Conservation (phyloP, 2,329 filamentous ascomycete genomes). For the Cercospora nicotianae region DNA sequence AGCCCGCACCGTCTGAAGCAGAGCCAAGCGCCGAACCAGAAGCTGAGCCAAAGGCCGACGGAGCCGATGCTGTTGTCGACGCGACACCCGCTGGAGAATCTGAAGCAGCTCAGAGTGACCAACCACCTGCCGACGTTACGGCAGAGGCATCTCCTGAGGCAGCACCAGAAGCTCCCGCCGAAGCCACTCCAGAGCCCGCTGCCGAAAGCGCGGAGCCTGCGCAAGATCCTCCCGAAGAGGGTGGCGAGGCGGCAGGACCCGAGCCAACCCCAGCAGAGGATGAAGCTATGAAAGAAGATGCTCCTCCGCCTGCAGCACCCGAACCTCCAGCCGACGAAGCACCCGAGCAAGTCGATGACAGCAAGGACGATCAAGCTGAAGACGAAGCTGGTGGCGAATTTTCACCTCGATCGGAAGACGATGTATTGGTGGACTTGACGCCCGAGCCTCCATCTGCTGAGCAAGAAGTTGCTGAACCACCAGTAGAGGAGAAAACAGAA, state of each 20-base stretch:
- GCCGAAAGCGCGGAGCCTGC: background rate
- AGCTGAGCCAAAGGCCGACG: background rate
- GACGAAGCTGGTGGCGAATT: background rate
- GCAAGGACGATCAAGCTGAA: background rate
- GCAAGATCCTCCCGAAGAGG: background rate
- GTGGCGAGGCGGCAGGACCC: background rate
- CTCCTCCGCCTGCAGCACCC: background rate
- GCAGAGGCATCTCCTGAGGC: background rate
- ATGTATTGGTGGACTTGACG: slow-evolving; percentile 4
- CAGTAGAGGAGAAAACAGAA: background rate
- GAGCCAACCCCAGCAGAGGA: background rate
- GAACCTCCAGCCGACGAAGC: background rate
- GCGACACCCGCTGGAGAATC: background rate
- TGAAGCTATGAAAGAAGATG: background rate
- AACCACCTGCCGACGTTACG: background rate
- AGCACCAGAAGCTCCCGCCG: background rate
- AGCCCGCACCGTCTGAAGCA: background rate
- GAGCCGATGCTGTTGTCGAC: background rate
- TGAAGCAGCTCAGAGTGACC: background rate
- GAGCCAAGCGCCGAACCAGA: background rate
- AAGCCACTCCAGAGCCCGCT: background rate
- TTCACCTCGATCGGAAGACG: background rate
- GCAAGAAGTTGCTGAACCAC: background rate
- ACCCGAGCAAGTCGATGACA: background rate
- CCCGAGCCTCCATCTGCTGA: slow-evolving; percentile 6